These are phyloP conservation scores for Phyllosticta citrichinensis DNA, from an alignment of 2,329 filamentous ascomycete genomes.

Conservation along the genomic window DNA sequence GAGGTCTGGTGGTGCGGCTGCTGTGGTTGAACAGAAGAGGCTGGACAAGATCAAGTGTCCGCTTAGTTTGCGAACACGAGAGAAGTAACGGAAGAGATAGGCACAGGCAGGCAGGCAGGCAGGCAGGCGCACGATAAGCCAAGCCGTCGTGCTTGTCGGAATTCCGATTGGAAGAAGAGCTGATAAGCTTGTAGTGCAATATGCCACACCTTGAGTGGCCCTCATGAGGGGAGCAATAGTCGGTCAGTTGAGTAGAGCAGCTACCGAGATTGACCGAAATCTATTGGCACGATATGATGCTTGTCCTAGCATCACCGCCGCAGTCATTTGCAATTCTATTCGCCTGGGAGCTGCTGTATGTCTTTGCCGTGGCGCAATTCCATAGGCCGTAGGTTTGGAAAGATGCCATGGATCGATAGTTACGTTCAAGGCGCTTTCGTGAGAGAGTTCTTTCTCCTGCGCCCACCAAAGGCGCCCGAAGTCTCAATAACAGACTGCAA, in stretches of 20 bases:
- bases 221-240: background rate
- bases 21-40: background rate
- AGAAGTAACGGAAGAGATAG: background rate
- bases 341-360: background rate
- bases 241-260: background rate
- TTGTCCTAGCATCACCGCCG: background rate
- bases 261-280: background rate
- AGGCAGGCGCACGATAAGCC: background rate
- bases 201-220: background rate
- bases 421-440: background rate
- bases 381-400: background rate
- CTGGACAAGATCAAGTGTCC: background rate
- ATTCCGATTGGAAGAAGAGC: background rate
- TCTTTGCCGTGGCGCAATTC: background rate
- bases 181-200: background rate
- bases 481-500: conserved; percentile 1
- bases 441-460: conserved; percentile 5
- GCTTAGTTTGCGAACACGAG: background rate
- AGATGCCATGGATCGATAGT: no score
- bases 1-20: background rate
- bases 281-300: background rate
- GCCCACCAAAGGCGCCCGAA: conserved; percentile 3
- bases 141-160: background rate
- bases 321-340: background rate
- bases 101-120: no score